phyloP scores from a whole-genome alignment of 805 yeast genomes.

The Starmerella roubikii region DNA sequence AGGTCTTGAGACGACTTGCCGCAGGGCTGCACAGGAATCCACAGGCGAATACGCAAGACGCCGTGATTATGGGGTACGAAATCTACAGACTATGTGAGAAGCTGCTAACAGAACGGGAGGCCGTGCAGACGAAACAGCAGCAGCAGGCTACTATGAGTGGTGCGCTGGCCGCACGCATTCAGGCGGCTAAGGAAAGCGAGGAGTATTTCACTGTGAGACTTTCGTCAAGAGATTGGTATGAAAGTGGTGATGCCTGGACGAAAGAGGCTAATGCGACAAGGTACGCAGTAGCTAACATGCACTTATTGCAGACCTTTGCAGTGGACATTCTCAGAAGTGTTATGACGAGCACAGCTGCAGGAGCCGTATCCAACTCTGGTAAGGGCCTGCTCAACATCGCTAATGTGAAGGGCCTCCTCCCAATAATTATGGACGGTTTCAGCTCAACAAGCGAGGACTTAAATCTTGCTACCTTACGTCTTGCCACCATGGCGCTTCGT shows the following conservation, averaged over 20 bases:
- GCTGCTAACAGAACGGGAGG: not conserved
- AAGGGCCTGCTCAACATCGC: slow-evolving; percentile 38
- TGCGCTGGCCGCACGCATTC: slow-evolving; percentile 14
- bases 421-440: slow-evolving; percentile 49
- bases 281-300: slow-evolving; percentile 43
- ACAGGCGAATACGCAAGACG: slow-evolving; percentile 42
- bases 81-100: slow-evolving; percentile 41
- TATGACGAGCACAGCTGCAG: slow-evolving; percentile 42
- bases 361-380: slow-evolving; percentile 12
- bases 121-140: slow-evolving; percentile 8
- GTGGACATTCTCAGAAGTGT: slow-evolving; percentile 65
- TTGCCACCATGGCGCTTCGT: slow-evolving; percentile 45
- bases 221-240: slow-evolving; percentile 38
- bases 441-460: slow-evolving; percentile 63
- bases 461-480: slow-evolving; percentile 50
- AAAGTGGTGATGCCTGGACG: slow-evolving; percentile 26
- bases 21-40: slow-evolving; percentile 65
- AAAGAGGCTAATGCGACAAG: slow-evolving; percentile 24
- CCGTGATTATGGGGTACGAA: slow-evolving; percentile 61
- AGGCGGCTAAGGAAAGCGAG: slow-evolving; percentile 31
- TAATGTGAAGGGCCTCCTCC: slow-evolving; percentile 60
- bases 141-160: slow-evolving; percentile 12
- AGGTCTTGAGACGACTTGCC: slow-evolving; percentile 59
- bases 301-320: slow-evolving; percentile 58
- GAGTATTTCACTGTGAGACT: slow-evolving; percentile 66